Percentiles rank a stretch among this genome's conserved stretches.
phyloP scores from a whole-genome alignment of 345 rosid genomes.

The Bruguiera parviflora region DNA sequence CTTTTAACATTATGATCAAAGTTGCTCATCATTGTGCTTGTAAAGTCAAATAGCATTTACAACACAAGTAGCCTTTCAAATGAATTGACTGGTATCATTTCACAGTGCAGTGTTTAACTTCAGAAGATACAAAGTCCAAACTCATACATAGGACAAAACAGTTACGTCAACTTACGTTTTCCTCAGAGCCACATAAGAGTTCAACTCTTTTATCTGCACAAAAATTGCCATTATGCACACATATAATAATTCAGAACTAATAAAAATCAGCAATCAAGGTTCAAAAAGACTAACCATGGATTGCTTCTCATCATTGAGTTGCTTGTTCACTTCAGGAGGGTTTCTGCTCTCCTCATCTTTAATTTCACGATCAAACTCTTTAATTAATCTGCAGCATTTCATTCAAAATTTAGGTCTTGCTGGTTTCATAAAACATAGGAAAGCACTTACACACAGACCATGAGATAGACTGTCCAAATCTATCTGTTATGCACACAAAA shows the following conservation, averaged over 20 bases:
- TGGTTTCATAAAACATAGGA: neutral
- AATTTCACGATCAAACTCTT: conserved; percentile 84
- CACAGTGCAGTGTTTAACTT: neutral
- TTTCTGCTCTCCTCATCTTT: conserved; percentile 78
- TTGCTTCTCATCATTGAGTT: conserved; percentile 93
- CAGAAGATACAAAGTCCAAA: neutral
- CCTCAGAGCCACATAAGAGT: conserved; percentile 85
- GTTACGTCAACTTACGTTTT: conserved; percentile 63
- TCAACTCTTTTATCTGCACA: conserved; percentile 89
- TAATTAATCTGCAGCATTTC: conserved; percentile 61
- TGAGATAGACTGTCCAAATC: neutral
- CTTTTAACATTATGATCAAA: neutral
- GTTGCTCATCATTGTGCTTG: neutral
- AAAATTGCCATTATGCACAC: neutral
- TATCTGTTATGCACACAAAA: neutral
- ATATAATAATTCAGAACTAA: neutral
- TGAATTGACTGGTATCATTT: neutral
- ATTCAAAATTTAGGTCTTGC: conserved; percentile 1
- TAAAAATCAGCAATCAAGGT: neutral
- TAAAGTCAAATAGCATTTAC: neutral
- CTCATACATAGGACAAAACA: conserved; percentile 3
- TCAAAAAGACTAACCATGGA: conserved; percentile 63
- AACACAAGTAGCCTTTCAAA: neutral
- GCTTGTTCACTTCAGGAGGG: conserved; percentile 79
- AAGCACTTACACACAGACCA: neutral